Evolutionary conservation across 2,329 filamentous ascomycete genomes (phyloP), one percentile per base, ranked within the genome.

Genomic region (Apiospora pterosperma): DNA sequence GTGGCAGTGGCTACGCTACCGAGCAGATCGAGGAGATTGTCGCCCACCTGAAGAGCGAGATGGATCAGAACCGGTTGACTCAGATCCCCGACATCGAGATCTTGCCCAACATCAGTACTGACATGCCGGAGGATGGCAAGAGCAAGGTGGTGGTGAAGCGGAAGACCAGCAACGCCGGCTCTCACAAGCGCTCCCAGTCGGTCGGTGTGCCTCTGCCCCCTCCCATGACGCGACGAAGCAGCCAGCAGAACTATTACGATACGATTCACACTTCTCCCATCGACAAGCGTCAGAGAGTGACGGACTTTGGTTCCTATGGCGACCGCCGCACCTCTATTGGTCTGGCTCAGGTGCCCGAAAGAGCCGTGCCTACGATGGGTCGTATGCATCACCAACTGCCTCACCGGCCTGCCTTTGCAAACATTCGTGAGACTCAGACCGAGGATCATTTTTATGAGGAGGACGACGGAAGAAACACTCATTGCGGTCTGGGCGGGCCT

Each of bases 51-150:
- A 76, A 80, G 68, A 64, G 69, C 0, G 81, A 85, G 58, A 80
- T 87, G 61, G 73, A 80, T 28, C 67, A 73, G 10, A 78, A 79
- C 12, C 70, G 72, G 1, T 72, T 85, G 38, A 74, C 71, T 4
- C 80, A 83, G 64, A 81, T 88, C 2, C 85, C 85, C 0, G 85
- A 87, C 66, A 84, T 88, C 64, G 85, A 88, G 74, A 84, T 88
- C 21, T 78, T 88, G 4, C 85, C 85, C 1, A 82, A 84, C 65
- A 84, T 88, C 67, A 76, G 76, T 16, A 80, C 79, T 39, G 78
- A 79, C 11, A 70, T 73, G 36, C 68, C 69, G 2, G 73, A 72
- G 8, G 71, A 73, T n/a, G 68, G 70, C 6, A 72, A 69, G 59
- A 65, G 70, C 8, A 77, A 74, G 62, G 64, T 70, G 6, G 44